Evolutionary conservation across 2,329 filamentous ascomycete species (phyloP).

Genomic region (Pestalotiopsis sp.): DNA sequence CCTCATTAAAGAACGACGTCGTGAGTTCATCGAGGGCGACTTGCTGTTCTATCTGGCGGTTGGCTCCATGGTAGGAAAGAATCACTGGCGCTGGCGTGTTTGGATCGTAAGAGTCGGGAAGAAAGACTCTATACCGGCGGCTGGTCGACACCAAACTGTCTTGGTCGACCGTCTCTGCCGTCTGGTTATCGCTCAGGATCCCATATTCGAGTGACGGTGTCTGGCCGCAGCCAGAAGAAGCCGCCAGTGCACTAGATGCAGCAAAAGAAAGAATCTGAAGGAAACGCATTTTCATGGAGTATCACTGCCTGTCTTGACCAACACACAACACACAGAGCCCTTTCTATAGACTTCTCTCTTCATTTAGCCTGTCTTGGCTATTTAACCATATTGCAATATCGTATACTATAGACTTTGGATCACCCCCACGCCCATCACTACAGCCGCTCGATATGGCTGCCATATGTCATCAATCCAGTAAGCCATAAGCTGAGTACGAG

Average conservation of each 20-base stretch:
- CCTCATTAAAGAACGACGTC: constrained; percentile 20
- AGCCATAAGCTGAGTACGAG: neutral
- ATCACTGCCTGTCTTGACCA: neutral
- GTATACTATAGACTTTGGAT: neutral
- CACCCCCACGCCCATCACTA: neutral
- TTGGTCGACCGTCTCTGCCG: constrained; percentile 1
- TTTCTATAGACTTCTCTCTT: neutral
- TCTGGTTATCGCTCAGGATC: constrained; percentile 16
- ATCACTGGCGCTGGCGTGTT: constrained; percentile 23
- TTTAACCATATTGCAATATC: neutral
- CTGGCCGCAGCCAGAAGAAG: neutral
- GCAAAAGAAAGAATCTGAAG: neutral
- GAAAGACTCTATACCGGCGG: constrained; percentile 24
- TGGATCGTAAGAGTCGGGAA: constrained; percentile 22
- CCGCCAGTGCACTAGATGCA: neutral
- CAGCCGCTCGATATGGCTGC: neutral
- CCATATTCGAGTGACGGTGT: constrained; percentile 3
- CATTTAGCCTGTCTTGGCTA: neutral
- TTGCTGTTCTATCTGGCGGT: constrained; percentile 22
- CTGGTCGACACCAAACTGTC: constrained; percentile 1
- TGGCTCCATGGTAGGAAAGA: constrained; percentile 28
- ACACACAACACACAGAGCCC: neutral
- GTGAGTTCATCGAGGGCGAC: constrained; percentile 22
- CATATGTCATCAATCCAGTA: neutral
- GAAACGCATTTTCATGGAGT: constrained; percentile 1